phyloP scores from a whole-genome alignment of 495 filamentous ascomycete genomes.

The Xylaria telfairii region DNA sequence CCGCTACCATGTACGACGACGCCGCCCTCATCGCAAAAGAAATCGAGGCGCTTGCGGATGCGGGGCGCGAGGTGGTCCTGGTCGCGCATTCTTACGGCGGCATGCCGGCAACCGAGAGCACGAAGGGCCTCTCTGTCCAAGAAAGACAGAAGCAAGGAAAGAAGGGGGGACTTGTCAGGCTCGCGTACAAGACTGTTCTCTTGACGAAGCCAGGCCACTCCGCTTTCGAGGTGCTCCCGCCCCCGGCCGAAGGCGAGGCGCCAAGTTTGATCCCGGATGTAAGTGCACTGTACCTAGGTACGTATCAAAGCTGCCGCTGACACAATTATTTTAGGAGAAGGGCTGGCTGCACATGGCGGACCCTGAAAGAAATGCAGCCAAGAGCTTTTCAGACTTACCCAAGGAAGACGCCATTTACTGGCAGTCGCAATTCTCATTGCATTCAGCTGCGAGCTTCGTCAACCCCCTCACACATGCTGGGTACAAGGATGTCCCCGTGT shows the following conservation, averaged over 20 bases:
- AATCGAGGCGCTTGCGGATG: slow-evolving; percentile 35
- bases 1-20: slow-evolving; percentile 37
- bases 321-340: slow-evolving; percentile 27
- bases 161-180: slow-evolving; percentile 45
- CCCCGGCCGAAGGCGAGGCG: slow-evolving; percentile 9
- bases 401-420: slow-evolving; percentile 18
- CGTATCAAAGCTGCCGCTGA: background rate
- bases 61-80: slow-evolving; percentile 46
- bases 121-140: slow-evolving; percentile 47
- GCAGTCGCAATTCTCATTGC: slow-evolving; percentile 26
- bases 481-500: slow-evolving; percentile 53
- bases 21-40: slow-evolving; percentile 38
- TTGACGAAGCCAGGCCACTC: slow-evolving; percentile 30
- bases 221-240: slow-evolving; percentile 11
- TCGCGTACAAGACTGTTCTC: slow-evolving; percentile 48
- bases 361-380: background rate
- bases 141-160: slow-evolving; percentile 48
- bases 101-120: slow-evolving; percentile 38
- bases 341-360: slow-evolving; percentile 33
- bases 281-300: slow-evolving; percentile 7
- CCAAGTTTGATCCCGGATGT: slow-evolving; percentile 31
- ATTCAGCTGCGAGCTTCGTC: slow-evolving; percentile 39
- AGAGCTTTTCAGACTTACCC: slow-evolving; percentile 33
- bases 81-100: slow-evolving; percentile 47
- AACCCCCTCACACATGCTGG: slow-evolving; percentile 47